Percentiles rank a stretch among this genome's conserved stretches.
Evolutionary conservation across 129 eudicot genomes (phyloP).

Genomic region (Deinandra increscens): DNA sequence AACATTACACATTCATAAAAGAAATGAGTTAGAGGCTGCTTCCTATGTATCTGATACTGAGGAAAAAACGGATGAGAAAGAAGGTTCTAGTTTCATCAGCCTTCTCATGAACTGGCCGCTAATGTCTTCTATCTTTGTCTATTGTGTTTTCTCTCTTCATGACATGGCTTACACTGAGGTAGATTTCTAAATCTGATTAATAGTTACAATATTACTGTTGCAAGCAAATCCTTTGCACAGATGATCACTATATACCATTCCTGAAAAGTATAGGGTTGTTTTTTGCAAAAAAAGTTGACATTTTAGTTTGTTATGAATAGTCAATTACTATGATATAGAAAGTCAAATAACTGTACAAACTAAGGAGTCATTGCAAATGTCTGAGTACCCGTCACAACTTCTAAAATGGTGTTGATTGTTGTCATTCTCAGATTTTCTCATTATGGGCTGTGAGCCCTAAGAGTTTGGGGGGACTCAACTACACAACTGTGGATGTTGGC

Average conservation of each 20-base stretch:
- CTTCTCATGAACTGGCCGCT: slow-evolving; percentile 85
- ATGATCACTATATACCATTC: background rate
- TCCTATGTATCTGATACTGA: slow-evolving; percentile 20
- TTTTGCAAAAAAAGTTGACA: background rate
- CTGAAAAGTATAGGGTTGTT: no score
- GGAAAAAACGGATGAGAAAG: slow-evolving; percentile 18
- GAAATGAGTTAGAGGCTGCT: slow-evolving; percentile 60
- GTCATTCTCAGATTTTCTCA: slow-evolving; percentile 65
- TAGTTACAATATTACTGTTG: slow-evolving; percentile 1
- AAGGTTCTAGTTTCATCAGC: slow-evolving; percentile 29
- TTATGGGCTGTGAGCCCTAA: slow-evolving; percentile 93
- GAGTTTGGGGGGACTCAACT: slow-evolving; percentile 70
- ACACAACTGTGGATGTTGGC: slow-evolving; percentile 73
- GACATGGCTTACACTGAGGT: slow-evolving; percentile 55
- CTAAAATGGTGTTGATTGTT: slow-evolving; percentile 1
- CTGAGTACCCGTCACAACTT: background rate
- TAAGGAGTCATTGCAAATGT: background rate
- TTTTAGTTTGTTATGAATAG: background rate
- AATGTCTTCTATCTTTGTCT: slow-evolving; percentile 81
- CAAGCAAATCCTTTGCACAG: background rate
- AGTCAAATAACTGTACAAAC: background rate
- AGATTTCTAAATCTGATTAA: background rate
- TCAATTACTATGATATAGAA: background rate
- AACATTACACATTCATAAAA: slow-evolving; percentile 66
- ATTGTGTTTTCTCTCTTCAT: slow-evolving; percentile 82